Percentiles rank a stretch among this genome's conserved stretches.
Evolutionary conservation across 495 filamentous ascomycete species (phyloP).

Genomic region (Friedmanniomyces endolithicus): DNA sequence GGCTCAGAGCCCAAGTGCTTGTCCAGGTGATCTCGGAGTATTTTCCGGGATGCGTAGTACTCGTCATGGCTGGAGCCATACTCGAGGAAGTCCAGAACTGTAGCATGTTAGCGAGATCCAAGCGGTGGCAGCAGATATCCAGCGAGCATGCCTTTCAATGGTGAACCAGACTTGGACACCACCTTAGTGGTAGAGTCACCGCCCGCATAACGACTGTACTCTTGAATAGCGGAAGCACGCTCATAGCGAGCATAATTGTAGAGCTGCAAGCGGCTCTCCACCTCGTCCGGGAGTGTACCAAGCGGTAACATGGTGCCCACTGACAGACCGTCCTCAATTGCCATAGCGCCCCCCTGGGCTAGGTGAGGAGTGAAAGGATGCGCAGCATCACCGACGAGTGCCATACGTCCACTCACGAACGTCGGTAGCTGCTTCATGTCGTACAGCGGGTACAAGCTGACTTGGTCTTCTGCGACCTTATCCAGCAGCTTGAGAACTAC

Average conservation of each 20-base stretch:
- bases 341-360: constrained; percentile 25
- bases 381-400: constrained; percentile 47
- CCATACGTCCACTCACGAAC: constrained; percentile 39
- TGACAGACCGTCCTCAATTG: constrained; percentile 45
- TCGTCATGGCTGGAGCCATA: constrained; percentile 51
- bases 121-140: background rate
- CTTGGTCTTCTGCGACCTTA: constrained; percentile 35
- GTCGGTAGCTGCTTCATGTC: constrained; percentile 43
- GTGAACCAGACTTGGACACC: constrained; percentile 28
- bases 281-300: constrained; percentile 30
- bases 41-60: constrained; percentile 39
- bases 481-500: constrained; percentile 33
- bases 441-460: constrained; percentile 45
- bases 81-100: constrained; percentile 37
- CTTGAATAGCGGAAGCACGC: constrained; percentile 42
- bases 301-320: constrained; percentile 40
- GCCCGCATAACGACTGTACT: constrained; percentile 32
- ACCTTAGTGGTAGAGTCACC: constrained; percentile 25
- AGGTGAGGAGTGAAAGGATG: constrained; percentile 45
- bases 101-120: background rate
- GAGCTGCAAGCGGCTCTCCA: constrained; percentile 38
- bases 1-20: constrained; percentile 27
- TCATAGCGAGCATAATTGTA: constrained; percentile 43
- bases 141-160: background rate
- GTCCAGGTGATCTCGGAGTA: constrained; percentile 37